Evolutionary conservation across 1,139 yeast genomes (phyloP).

Genomic region (Magnusiomyces tetraspermus): DNA sequence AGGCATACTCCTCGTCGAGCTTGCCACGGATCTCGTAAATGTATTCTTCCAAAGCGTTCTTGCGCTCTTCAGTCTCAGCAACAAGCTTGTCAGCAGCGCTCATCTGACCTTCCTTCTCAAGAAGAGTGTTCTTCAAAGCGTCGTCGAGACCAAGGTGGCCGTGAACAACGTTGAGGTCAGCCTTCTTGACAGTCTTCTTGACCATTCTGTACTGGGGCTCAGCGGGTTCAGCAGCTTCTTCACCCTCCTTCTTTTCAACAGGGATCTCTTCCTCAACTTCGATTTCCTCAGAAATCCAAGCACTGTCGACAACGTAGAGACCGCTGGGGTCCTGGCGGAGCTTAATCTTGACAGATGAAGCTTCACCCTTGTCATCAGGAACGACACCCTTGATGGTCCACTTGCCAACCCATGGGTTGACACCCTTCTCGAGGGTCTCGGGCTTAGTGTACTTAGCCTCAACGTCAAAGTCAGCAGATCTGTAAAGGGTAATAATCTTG

Average conservation of each 20-base stretch:
- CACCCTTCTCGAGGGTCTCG: constrained; percentile 61
- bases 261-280: constrained; percentile 63
- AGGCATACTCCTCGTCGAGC: constrained; percentile 83
- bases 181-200: constrained; percentile 90
- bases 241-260: constrained; percentile 49
- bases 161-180: constrained; percentile 53
- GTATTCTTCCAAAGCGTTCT: constrained; percentile 97
- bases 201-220: constrained; percentile 86
- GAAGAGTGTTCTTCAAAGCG: constrained; percentile 45
- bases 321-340: constrained; percentile 97
- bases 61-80: constrained; percentile 97
- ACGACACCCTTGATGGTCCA: constrained; percentile 85
- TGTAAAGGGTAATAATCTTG: constrained; percentile 86
- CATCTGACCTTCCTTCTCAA: constrained; percentile 80
- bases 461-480: constrained; percentile 80
- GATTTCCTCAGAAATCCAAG: constrained; percentile 90
- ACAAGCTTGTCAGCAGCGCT: constrained; percentile 88
- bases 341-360: constrained; percentile 84
- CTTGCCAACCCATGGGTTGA: constrained; percentile 57
- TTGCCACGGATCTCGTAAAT: constrained; percentile 96
- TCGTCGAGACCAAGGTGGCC: constrained; percentile 60
- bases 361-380: constrained; percentile 62
- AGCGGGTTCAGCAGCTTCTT: constrained; percentile 52
- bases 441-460: constrained; percentile 80
- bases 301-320: constrained; percentile 85